Evolutionary conservation across 306 rosid species (phyloP).

Genomic region (Prunus mume): DNA sequence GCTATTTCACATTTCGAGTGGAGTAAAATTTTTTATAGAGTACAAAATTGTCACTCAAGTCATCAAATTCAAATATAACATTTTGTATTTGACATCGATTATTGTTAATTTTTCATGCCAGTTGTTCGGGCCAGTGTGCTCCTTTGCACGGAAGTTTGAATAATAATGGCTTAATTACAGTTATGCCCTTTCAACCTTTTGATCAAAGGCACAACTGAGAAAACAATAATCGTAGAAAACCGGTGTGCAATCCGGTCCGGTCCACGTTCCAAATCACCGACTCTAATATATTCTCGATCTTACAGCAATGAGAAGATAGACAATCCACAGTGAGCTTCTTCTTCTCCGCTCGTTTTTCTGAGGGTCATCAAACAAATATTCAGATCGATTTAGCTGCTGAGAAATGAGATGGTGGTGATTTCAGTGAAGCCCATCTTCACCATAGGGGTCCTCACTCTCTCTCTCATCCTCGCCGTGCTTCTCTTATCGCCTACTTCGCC

Average conservation of each 20-base stretch:
- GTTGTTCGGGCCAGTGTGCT: no score
- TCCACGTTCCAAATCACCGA: neutral
- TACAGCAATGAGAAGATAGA: neutral
- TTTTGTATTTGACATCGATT: no score
- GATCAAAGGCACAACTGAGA: no score
- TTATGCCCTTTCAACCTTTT: no score
- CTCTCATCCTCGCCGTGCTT: conserved; percentile 39
- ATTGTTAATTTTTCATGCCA: no score
- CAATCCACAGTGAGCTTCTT: neutral
- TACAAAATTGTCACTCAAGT: no score
- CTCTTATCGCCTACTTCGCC: conserved; percentile 47
- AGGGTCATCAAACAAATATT: neutral
- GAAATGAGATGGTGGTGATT: conserved; percentile 51
- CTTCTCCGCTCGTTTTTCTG: neutral
- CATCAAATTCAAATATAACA: no score
- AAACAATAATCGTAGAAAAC: neutral
- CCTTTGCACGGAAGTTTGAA: no score
- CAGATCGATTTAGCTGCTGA: neutral
- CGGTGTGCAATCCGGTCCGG: neutral
- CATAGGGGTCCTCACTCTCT: conserved; percentile 42
- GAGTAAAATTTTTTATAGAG: no score
- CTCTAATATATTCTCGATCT: neutral
- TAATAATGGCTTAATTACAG: no score
- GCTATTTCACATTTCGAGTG: no score
- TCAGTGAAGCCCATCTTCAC: conserved; percentile 63